Evolutionary conservation across 1,139 yeast genomes (phyloP).

Genomic region (Candida tropicalis): DNA sequence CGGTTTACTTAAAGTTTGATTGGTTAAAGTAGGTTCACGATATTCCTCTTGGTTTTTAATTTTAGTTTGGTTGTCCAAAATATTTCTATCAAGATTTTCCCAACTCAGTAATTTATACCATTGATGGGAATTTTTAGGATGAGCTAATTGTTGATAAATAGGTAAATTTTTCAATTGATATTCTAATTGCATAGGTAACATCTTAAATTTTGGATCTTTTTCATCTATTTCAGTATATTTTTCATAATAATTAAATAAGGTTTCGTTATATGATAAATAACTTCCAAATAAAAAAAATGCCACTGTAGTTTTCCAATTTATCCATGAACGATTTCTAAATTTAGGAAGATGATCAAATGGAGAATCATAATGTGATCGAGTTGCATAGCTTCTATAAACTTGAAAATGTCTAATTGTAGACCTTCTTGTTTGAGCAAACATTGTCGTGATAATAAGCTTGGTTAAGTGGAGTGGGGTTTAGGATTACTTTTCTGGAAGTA

Average conservation of each 20-base stretch:
- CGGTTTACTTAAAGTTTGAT: constrained; percentile 50
- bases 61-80: constrained; percentile 30
- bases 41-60: constrained; percentile 37
- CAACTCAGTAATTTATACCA: constrained; percentile 57
- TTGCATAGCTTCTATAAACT: constrained; percentile 22
- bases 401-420: background rate
- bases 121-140: constrained; percentile 38
- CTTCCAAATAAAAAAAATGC: constrained; percentile 33
- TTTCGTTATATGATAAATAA: constrained; percentile 37
- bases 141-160: constrained; percentile 50
- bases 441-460: too few species aligned
- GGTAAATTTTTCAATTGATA: constrained; percentile 53
- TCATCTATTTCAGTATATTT: constrained; percentile 30
- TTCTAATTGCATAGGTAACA: constrained; percentile 38
- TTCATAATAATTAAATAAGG: constrained; percentile 36
- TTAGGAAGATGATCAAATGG: constrained; percentile 39
- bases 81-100: constrained; percentile 57
- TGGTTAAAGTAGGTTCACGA: constrained; percentile 27
- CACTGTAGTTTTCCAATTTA: constrained; percentile 36
- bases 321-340: constrained; percentile 25
- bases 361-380: constrained; percentile 36
- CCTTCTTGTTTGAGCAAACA: background rate
- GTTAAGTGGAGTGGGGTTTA: too few species aligned
- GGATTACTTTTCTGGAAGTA: too few species aligned
- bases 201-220: constrained; percentile 18